Percentiles rank a stretch among this genome's conserved stretches.
Evolutionary conservation across 371 early-diverging fungal genomes (phyloP).

Genomic region (Funneliformis caledonium): DNA sequence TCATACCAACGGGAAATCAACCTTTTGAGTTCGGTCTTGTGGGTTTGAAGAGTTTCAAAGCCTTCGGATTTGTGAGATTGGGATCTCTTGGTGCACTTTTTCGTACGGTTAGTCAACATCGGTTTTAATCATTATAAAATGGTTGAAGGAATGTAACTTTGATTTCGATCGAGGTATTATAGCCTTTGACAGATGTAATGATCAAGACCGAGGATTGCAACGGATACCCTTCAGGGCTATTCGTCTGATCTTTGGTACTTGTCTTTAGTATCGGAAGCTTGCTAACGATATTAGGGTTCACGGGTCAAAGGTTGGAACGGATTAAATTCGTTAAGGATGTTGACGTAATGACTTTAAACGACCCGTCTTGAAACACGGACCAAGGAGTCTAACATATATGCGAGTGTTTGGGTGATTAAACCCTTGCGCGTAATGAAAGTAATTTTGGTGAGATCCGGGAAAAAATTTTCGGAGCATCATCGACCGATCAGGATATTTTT

Average conservation of each 20-base stretch:
- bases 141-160: neutral
- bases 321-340: conserved; percentile 10
- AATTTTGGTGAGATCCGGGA: conserved; percentile 48
- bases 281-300: neutral
- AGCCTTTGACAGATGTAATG: neutral
- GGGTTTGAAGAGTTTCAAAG: too few species aligned
- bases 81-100: neutral
- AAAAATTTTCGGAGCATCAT: conserved; percentile 48
- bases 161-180: neutral
- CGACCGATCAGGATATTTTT: conserved; percentile 54
- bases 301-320: neutral
- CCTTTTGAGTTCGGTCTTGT: neutral
- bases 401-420: conserved; percentile 57
- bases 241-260: neutral
- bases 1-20: neutral
- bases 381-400: conserved; percentile 60
- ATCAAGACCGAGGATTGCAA: neutral
- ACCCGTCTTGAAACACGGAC: conserved; percentile 51
- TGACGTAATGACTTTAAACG: conserved; percentile 26
- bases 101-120: neutral
- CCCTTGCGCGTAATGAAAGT: conserved; percentile 59
- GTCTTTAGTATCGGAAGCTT: neutral
- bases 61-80: too few species aligned
- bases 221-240: neutral
- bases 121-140: neutral